Evolutionary conservation across 2,329 filamentous ascomycete genomes (phyloP), one percentile per base, ranked within the genome.

Genomic region (Cladosporium austrohemisphaericum): DNA sequence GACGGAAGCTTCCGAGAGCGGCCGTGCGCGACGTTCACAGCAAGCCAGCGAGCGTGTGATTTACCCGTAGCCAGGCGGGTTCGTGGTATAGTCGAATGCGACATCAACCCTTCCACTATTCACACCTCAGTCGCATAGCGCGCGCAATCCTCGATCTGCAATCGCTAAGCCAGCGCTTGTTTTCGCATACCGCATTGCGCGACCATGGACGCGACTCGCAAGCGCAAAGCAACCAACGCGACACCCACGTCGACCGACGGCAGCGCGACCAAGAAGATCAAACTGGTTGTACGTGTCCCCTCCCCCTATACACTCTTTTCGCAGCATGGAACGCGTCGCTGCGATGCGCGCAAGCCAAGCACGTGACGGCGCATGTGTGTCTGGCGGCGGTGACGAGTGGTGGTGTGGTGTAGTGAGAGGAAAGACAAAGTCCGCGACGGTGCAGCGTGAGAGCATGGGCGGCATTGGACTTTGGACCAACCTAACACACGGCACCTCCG

Each of bases 181-280:
- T 4, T 20, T 23, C n/a, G 36, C 36, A 23, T 14, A 19, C 13
- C 36, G 3, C 13, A 23, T 10, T 7, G 19, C 44, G 44, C 44
- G 23, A 35, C 33, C 33, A 47, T 47, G 44, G 44, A 47, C 25
- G 23, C 44, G 18, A 38, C 18, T 55, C 64, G 71, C 56, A 84
- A 83, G 72, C 76, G 80, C 66, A 81, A 81, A 68, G 72, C 72
- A 49, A 64, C 68, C 54, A 71, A 69, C 56, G 71, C 70, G 57
- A 71, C 75, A 47, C 77, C 79, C 47, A 63, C 54, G 20, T 44
- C 55, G 20, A 47, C 66, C 58, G 76, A 76, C 55, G 71, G 73
- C 58, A 77, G 76, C 63, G 73, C 76, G 61, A 68, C 75, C 54
- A 51, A 51, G 49, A 51, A 40, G 41, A 51, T 51, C 49, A 41